Conservation (phyloP, 2,329 filamentous ascomycete species). For the Phialophora chinensis region DNA sequence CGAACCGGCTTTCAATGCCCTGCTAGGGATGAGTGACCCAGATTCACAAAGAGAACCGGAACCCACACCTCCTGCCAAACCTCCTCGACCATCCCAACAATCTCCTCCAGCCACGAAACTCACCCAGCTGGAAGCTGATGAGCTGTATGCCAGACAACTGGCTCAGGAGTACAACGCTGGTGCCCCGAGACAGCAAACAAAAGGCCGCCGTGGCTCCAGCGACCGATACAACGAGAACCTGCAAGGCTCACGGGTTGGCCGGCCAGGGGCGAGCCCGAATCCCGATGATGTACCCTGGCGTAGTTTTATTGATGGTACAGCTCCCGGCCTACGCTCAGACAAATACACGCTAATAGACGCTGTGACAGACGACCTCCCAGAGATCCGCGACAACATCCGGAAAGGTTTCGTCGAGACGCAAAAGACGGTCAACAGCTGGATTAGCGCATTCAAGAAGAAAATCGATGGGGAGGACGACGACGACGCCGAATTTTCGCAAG, state of each 20-base stretch:
- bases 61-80: slow-evolving; percentile 71
- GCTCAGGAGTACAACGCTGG: slow-evolving; percentile 75
- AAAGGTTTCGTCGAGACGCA: slow-evolving; percentile 97
- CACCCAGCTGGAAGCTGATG: slow-evolving; percentile 87
- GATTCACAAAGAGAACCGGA: slow-evolving; percentile 68
- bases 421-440: slow-evolving; percentile 89
- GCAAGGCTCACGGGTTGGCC: slow-evolving; percentile 40
- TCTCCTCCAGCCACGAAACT: slow-evolving; percentile 62
- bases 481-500: slow-evolving; percentile 61
- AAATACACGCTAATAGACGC: slow-evolving; percentile 31
- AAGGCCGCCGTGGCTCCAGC: slow-evolving; percentile 28
- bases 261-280: slow-evolving; percentile 48
- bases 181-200: slow-evolving; percentile 51
- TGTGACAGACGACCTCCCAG: slow-evolving; percentile 78
- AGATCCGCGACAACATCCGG: slow-evolving; percentile 88
- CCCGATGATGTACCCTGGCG: slow-evolving; percentile 60
- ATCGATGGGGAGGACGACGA: slow-evolving; percentile 89
- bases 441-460: slow-evolving; percentile 88
- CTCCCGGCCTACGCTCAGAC: slow-evolving; percentile 3
- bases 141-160: slow-evolving; percentile 87
- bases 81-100: slow-evolving; percentile 70
- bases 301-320: slow-evolving; percentile 83
- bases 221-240: slow-evolving; percentile 42
- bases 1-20: slow-evolving; percentile 92
- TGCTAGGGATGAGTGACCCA: slow-evolving; percentile 82